Base-by-base conservation (phyloP, 2,329 filamentous ascomycete species). In the Fusarium anguioides region DNA sequence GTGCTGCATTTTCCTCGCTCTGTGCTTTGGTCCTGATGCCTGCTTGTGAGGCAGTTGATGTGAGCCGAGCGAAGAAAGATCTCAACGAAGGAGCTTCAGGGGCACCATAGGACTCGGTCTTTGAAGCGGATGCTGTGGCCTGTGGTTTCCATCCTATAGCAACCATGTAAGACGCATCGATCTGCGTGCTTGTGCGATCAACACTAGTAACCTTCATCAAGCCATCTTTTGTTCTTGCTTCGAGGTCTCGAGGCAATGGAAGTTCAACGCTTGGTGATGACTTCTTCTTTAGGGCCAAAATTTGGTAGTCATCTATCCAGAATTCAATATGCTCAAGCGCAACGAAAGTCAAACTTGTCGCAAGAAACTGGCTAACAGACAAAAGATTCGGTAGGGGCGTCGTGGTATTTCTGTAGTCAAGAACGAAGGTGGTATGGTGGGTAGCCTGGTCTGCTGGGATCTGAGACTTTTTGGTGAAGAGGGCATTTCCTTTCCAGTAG, bases 401-500 rank as follows among this genome's bases (percentile, higher is more conserved):
- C 0, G 92, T 94, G 27, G 87, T 87, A 76, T 96, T 97, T 74
- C 96, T 87, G 78, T 98, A 97, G 75, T 98, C 94, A 44, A 99
- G 85, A 44, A 97, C 89, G 75, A 99, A 99, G n/a, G 91, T 91
- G 4, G 96, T 99, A 72, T 95, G 87, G 29, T 83, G 82, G 54
- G 84, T 91, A 17, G 84, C 80, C 73, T 93, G 85, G 23, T 87
- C 87, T 42, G 87, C 83, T 3, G 91, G 89, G 9, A 97, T 81
- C 69, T 89, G 89, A 21, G 96, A 85, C 70, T 93, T 92, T 72
- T 94, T 91, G 23, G 96, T 99, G 77, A 97, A 98, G 3, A 99
- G 85, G 7, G 93, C 93, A 77, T 98, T 98, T n/a, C 92, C 94
- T 78, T 97, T 98, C 96, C 96, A 99, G 81, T 97, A 99, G 75